Evolutionary conservation across 768 basidiomycete species (phyloP), one percentile per base, ranked within the genome.

Genomic region (Mrakia frigida): DNA sequence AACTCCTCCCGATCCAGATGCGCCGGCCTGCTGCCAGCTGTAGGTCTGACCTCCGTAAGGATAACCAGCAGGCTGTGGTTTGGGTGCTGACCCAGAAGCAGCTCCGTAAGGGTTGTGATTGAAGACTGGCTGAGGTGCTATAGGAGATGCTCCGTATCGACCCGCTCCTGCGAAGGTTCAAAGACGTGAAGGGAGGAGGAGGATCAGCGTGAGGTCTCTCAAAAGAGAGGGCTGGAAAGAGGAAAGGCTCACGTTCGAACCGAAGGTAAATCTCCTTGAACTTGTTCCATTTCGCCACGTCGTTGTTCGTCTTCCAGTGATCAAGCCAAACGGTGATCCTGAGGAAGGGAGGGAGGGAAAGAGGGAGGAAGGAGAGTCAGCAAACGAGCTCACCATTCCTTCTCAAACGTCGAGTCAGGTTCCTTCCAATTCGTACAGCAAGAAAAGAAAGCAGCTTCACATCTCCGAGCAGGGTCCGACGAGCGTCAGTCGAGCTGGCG

Each of bases 241-340:
- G 14, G 25, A 37, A 3, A 31, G 39, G 35, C 75, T 31, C 31
- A 71, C 70, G 33, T 41, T 72, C 60, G 4, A 63, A 46, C 2
- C 39, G 41, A n/a, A 18, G 6, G 46, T 43, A 72, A 16, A 61
- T 35, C 14, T 33, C 28, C n/a, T 50, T 35, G 60, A 76, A 71
- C 25, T 59, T 37, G 3, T 25, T 21, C 70, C 25, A 72, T 35
- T 52, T 68, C 21, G 10, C 10, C 16, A 39, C 37, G 53, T 74
- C 74, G 52, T 41, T 56, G 3, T 46, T 52, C 25, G 14, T 25
- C n/a, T 23, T 59, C 74, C 74, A 74, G 37, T 39, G 50, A 6
- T 69, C n/a, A 39, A 74, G 50, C 52, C 50, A 69, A 41, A 25
- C 39, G n/a, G 28, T 41, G 60, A 72, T 33, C 33, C 75, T 71